These are phyloP conservation scores for Lepidium africanum DNA, from an alignment of 345 rosid species.

Conservation along the genomic window DNA sequence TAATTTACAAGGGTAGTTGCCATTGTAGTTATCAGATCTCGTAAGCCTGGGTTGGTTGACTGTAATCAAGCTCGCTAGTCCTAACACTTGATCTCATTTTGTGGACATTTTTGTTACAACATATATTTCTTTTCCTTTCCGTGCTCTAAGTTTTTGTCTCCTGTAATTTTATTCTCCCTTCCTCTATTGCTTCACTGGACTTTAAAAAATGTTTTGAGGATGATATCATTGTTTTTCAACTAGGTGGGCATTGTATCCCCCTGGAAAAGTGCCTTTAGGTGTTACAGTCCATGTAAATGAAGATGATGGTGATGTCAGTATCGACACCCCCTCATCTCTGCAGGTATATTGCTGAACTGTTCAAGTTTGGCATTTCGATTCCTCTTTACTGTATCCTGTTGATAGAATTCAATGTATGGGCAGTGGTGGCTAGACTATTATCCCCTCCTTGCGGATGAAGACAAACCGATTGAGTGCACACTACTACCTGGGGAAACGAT, in stretches of 20 bases:
- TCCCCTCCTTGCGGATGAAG: constrained; percentile 85
- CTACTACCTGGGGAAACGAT: constrained; percentile 90
- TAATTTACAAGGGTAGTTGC: not conserved
- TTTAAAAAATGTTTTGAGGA: not conserved
- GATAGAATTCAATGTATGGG: not conserved
- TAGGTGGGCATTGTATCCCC: constrained; percentile 99
- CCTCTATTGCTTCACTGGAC: not conserved
- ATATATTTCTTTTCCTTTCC: not conserved
- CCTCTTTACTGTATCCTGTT: not conserved
- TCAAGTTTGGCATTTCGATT: not conserved
- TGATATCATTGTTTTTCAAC: constrained; percentile 15
- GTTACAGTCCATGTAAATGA: constrained; percentile 95
- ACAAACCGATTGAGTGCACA: constrained; percentile 90
- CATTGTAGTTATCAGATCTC: not conserved
- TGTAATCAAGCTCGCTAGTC: not conserved
- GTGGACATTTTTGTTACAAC: not conserved
- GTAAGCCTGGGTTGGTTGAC: not conserved
- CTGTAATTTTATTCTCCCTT: not conserved
- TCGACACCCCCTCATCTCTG: constrained; percentile 83
- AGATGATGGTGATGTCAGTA: constrained; percentile 88
- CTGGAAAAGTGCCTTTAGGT: constrained; percentile 93
- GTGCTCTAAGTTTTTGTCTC: not conserved
- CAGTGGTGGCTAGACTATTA: constrained; percentile 99
- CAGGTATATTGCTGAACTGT: constrained; percentile 46
- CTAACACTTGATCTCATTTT: not conserved